Evolutionary conservation across 1,284 basidiomycete genomes (phyloP).

Genomic region (Malassezia dermatis): DNA sequence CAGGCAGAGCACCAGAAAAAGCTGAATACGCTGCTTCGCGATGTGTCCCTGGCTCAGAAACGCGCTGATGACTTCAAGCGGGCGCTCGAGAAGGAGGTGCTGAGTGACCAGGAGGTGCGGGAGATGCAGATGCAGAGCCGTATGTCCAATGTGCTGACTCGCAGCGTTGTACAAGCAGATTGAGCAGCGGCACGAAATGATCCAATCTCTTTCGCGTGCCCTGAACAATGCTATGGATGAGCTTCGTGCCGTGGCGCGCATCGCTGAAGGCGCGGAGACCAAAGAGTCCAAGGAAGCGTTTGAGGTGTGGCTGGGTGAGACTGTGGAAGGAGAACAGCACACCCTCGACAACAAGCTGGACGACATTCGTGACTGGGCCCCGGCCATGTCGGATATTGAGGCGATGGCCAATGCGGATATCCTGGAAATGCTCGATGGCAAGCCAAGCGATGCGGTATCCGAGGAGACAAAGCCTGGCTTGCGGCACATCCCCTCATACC

Average conservation of each 20-base stretch:
- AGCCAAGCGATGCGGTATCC: background rate
- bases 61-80: slow-evolving; percentile 22
- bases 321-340: slow-evolving; percentile 21
- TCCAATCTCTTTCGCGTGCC: background rate
- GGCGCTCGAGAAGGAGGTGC: slow-evolving; percentile 24
- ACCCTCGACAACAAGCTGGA: background rate
- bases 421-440: slow-evolving; percentile 48
- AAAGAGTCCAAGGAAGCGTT: background rate
- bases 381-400: slow-evolving; percentile 52
- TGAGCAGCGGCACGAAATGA: slow-evolving; percentile 2
- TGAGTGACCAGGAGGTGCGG: slow-evolving; percentile 12
- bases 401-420: slow-evolving; percentile 54
- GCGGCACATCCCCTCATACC: slow-evolving; percentile 68
- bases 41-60: slow-evolving; percentile 57
- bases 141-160: background rate
- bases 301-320: slow-evolving; percentile 33
- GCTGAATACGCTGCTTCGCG: slow-evolving; percentile 51
- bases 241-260: background rate
- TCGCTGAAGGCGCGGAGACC: background rate
- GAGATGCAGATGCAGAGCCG: slow-evolving; percentile 11
- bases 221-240: background rate
- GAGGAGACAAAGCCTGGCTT: background rate
- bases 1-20: slow-evolving; percentile 25
- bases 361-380: background rate
- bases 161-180: slow-evolving; percentile 6